A percentile compares a stretch with the other conserved stretches of the same genome.
These are phyloP conservation scores for Vaccinium darrowii DNA, from an alignment of 148 eudicot species.

Conservation along the genomic window DNA sequence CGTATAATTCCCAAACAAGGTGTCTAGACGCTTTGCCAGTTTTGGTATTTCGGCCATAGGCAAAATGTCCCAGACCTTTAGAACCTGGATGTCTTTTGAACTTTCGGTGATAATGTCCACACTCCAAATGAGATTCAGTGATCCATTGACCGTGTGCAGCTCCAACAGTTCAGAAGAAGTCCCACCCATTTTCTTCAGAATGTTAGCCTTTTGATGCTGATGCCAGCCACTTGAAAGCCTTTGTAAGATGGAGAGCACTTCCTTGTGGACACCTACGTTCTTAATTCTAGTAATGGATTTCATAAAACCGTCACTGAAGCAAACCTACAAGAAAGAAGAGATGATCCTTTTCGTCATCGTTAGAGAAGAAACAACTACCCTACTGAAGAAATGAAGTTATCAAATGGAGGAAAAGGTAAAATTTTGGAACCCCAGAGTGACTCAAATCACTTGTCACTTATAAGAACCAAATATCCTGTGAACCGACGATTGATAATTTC, in stretches of 20 bases:
- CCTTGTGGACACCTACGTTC: not conserved
- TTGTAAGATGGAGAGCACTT: not conserved
- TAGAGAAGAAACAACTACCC: not conserved
- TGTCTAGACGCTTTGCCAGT: constrained; percentile 21
- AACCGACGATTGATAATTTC: not conserved
- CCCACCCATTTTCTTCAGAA: not conserved
- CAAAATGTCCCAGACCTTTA: constrained; percentile 35
- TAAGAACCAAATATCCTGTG: not conserved
- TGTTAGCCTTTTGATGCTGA: too few relatives aligned
- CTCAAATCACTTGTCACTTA: not conserved
- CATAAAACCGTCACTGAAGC: not conserved
- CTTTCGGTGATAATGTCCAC: constrained; percentile 28
- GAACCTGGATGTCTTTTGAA: constrained; percentile 29
- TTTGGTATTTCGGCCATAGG: constrained; percentile 20
- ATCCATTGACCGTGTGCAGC: not conserved
- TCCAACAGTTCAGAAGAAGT: not conserved
- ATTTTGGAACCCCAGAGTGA: too few relatives aligned
- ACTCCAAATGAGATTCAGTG: not conserved
- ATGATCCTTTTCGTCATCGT: not conserved
- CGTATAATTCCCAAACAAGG: constrained; percentile 28
- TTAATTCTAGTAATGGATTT: not conserved
- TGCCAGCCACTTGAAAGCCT: not conserved
- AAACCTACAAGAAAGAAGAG: not conserved
- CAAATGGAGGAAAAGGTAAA: not conserved
- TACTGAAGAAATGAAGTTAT: not conserved